Percentiles rank a stretch among this genome's conserved stretches.
Evolutionary conservation across 2,329 filamentous ascomycete genomes (phyloP).

Genomic region (Blastomyces percursus): DNA sequence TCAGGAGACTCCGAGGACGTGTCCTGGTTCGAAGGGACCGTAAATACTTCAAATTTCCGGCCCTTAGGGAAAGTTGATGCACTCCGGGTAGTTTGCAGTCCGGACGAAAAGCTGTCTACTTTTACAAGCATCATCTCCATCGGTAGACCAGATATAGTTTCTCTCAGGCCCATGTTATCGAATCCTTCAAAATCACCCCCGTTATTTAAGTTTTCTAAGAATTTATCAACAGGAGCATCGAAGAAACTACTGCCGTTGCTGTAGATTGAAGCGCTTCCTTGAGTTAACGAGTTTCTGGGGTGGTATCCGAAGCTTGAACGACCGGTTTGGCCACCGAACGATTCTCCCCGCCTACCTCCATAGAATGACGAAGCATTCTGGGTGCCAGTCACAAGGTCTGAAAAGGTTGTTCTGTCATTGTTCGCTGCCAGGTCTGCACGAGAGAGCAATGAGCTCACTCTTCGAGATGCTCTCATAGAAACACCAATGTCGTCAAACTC

Average conservation of each 20-base stretch:
- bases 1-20: conserved; percentile 23
- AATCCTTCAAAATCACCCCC: conserved; percentile 57
- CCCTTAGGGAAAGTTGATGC: conserved; percentile 19
- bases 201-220: conserved; percentile 56
- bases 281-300: conserved; percentile 46
- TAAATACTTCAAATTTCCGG: conserved; percentile 45
- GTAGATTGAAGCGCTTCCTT: conserved; percentile 37
- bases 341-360: conserved; percentile 56
- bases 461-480: conserved; percentile 53
- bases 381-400: conserved; percentile 51
- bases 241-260: conserved; percentile 50
- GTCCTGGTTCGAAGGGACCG: conserved; percentile 42
- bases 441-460: conserved; percentile 84
- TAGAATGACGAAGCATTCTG: conserved; percentile 27
- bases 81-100: conserved; percentile 23
- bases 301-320: conserved; percentile 50
- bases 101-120: conserved; percentile 57
- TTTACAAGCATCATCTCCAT: conserved; percentile 63
- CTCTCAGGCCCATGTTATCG: conserved; percentile 60
- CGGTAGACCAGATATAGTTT: conserved; percentile 59
- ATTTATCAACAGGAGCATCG: conserved; percentile 56
- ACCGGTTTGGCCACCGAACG: conserved; percentile 56
- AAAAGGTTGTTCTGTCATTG: conserved; percentile 69
- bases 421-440: conserved; percentile 77
- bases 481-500: conserved; percentile 48